These are phyloP conservation scores for Conringia planisiliqua DNA, from an alignment of 345 rosid genomes.

Conservation along the genomic window DNA sequence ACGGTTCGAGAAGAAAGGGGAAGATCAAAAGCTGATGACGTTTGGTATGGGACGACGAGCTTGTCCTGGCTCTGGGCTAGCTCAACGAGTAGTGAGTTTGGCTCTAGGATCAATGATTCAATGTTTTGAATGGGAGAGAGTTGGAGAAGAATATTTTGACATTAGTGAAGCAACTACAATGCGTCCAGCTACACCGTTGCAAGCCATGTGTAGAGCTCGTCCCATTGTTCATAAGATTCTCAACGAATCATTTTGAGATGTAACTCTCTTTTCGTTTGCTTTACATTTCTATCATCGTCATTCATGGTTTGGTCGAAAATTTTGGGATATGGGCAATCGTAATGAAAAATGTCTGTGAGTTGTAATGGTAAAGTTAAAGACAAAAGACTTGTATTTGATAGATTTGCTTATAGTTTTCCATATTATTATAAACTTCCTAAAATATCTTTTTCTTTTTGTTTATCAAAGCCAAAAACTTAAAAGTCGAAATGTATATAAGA, in stretches of 20 bases:
- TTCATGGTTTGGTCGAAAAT: too few relatives aligned
- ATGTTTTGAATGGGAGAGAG: conserved; percentile 39
- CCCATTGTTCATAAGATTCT: conserved; percentile 4
- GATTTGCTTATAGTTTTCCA: too few relatives aligned
- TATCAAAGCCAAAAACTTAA: too few relatives aligned
- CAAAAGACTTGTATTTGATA: too few relatives aligned
- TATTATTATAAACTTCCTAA: too few relatives aligned
- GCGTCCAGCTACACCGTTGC: conserved; percentile 36
- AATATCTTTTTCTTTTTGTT: too few relatives aligned
- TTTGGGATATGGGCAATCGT: too few relatives aligned
- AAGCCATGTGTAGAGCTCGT: conserved; percentile 24
- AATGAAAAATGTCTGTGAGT: too few relatives aligned
- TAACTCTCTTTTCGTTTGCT: background rate
- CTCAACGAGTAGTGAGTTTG: conserved; percentile 13
- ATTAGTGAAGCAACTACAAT: conserved; percentile 33
- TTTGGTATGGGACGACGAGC: conserved; percentile 39
- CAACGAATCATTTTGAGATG: background rate
- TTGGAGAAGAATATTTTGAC: conserved; percentile 30
- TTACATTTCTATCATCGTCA: too few relatives aligned
- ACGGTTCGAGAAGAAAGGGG: conserved; percentile 30
- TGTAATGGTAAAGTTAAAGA: too few relatives aligned
- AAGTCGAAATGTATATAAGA: too few relatives aligned
- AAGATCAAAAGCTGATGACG: conserved; percentile 22
- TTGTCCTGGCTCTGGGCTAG: conserved; percentile 31
- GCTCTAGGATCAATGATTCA: conserved; percentile 30